Conservation (phyloP, 2,329 filamentous ascomycete species). For the Aspergillus candidus region DNA sequence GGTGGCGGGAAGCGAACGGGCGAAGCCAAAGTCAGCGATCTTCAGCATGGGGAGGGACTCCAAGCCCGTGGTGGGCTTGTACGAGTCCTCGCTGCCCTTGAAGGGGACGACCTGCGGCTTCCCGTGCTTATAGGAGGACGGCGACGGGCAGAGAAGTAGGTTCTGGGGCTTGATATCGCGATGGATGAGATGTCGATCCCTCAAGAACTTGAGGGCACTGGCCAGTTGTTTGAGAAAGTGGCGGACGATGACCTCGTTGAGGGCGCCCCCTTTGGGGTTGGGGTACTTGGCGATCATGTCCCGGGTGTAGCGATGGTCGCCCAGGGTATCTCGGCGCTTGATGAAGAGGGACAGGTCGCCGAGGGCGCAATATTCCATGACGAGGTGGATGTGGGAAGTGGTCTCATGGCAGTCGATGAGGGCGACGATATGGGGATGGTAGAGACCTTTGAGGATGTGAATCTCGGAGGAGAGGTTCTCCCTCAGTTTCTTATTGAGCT, state of each 20-base stretch:
- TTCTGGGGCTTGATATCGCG: constrained; percentile 98
- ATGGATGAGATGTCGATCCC: constrained; percentile 81
- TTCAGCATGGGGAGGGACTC: constrained; percentile 90
- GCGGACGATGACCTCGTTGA: constrained; percentile 92
- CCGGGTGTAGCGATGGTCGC: constrained; percentile 70
- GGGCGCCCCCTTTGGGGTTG: constrained; percentile 70
- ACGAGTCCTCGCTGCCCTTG: constrained; percentile 71
- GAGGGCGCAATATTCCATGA: constrained; percentile 98
- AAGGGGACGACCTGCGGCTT: constrained; percentile 61
- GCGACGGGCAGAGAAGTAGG: constrained; percentile 78
- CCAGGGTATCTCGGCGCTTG: constrained; percentile 80
- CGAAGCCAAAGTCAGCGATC: constrained; percentile 98
- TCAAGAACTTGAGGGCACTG: constrained; percentile 84
- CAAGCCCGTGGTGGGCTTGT: constrained; percentile 74
- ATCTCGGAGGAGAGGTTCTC: constrained; percentile 96
- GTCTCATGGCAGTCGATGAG: constrained; percentile 92
- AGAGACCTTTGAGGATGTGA: constrained; percentile 84
- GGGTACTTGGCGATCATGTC: constrained; percentile 95
- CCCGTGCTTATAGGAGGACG: constrained; percentile 60
- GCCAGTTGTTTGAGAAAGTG: constrained; percentile 94
- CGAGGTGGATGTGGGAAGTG: constrained; percentile 80
- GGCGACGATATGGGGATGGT: constrained; percentile 94
- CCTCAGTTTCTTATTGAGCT: constrained; percentile 91
- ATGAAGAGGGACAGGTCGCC: constrained; percentile 94
- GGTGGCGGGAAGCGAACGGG: constrained; percentile 80